Evolutionary conservation across 1,284 basidiomycete genomes (phyloP), one percentile per base, ranked within the genome.

Genomic region (Ceratobasidium sp.): DNA sequence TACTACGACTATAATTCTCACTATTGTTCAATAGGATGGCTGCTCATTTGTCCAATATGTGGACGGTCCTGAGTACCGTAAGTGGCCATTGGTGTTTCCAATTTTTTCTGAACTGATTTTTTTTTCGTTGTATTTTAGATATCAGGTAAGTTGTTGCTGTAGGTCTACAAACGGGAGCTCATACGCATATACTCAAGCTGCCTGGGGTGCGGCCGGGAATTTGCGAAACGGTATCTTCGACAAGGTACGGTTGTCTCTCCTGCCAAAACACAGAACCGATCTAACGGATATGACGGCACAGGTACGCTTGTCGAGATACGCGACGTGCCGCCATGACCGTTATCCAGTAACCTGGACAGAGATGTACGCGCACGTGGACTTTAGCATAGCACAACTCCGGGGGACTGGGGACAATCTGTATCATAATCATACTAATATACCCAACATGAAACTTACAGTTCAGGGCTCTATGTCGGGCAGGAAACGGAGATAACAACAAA

Each of bases 241-340:
- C 64, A 69, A 57, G 64, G 64, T 57, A 46, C n/a, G 64, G 26
- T 57, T 2, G 12, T 32, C 28, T 32, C 2, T 18, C 18, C 8
- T 34, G 3, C 53, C 28, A 32, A 30, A 28, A 9, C 21, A 32
- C 52, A 21, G 30, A 21, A 52, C 23, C 18, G 26, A 52, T n/a
- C 28, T 45, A 50, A 52, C 30, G 30, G 23, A 14, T 36, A 14
- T 69, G 52, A 32, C 28, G 39, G 28, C 50, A 41, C 16, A 69
- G 64, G 64, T 69, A 69, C 64, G 52, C 64, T 69, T 34, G 64
- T 69, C 32, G 64, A 69, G 28, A 69, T 69, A 55, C 64, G 64
- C 45, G 64, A 69, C 64, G 64, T 69, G 23, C 64, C 64, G 26
- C 64, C 32, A 69, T 69, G 52, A 69, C 41, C n/a, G 39, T 67